Evolutionary conservation across 2,329 filamentous ascomycete species (phyloP).

Genomic region (Ophiostoma ulmi): DNA sequence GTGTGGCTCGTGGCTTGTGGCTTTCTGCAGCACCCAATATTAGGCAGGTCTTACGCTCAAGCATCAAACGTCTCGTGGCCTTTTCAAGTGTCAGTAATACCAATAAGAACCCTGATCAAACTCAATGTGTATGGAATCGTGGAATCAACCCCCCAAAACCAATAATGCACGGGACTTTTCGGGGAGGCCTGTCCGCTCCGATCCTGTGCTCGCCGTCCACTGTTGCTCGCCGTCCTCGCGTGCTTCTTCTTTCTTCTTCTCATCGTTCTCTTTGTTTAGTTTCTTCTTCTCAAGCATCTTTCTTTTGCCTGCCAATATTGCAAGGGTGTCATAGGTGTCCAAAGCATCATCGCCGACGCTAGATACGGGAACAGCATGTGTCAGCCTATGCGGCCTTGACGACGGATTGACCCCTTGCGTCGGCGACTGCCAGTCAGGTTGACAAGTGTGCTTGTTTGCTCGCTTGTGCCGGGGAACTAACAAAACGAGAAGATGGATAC

Average conservation of each 20-base stretch:
- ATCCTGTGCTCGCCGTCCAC: slow-evolving; percentile 10
- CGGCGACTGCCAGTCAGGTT: background rate
- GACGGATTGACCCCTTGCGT: slow-evolving; percentile 3
- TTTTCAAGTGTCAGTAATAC: background rate
- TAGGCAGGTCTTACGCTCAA: background rate
- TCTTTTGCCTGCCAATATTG: background rate
- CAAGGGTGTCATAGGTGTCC: background rate
- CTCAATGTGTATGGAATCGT: background rate
- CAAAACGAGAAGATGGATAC: background rate
- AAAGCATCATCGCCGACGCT: background rate
- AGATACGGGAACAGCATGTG: background rate
- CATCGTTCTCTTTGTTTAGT: background rate
- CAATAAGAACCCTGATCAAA: background rate
- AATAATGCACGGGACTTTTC: slow-evolving; percentile 5
- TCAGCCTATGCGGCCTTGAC: background rate
- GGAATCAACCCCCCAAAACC: background rate
- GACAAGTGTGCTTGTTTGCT: background rate
- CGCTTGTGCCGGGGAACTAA: background rate
- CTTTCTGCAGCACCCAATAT: slow-evolving; percentile 5
- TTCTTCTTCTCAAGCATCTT: background rate
- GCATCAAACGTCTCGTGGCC: background rate
- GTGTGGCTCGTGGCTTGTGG: slow-evolving; percentile 4
- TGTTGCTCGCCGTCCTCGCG: background rate
- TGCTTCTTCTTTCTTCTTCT: background rate
- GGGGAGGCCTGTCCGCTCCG: background rate